Evolutionary conservation across 148 eudicot genomes (phyloP), one percentile per base, ranked within the genome.

Genomic region (Heliosperma pusillum): DNA sequence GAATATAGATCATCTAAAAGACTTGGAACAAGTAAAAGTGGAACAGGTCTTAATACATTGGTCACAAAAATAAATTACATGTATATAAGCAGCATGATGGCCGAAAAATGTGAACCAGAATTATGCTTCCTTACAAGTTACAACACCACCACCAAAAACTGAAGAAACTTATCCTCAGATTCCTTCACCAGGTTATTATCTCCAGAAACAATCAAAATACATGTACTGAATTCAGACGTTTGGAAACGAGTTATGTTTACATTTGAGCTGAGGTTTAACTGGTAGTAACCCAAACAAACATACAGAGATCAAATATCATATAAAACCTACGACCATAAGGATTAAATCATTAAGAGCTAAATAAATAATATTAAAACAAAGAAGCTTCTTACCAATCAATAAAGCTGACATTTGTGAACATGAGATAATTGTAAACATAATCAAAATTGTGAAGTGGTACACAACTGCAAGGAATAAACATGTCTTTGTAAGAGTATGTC

Each of bases 391-490:
- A 87, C 90, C 88, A 77, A 82, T 87, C 90, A 81, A 87, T 68
- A 70, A 87, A 87, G 82, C 90, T 87, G 80, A 87, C 82, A 80
- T 87, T 87, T 40, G 90, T 83, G 83, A 85, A 87, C 55, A 85
- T 81, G 44, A 87, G 88, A 77, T 83, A 83, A 85, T 87, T 85
- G 85, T 83, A 87, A 75, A 87, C 80, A 76, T 83, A 87, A 84
- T 87, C 90, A 64, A 87, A 87, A 77, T 87, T 83, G 78, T 87
- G 90, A 76, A 87, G 84, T 56, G 90, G 90, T 66, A 87, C 80
- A 78, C 90, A 87, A 72, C 90, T 87, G 90, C 87, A 78, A 66
- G 8, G 79, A 71, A 24, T 1, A 47, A 67, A 67, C 9, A 33
- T 58, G 22, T 25, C 22, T 25, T 70, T 36, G 66, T 40, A 70